A percentile compares a stretch with the other conserved stretches of the same genome.
phyloP scores from a whole-genome alignment of 768 basidiomycete genomes.

The Phallus indusiatus region DNA sequence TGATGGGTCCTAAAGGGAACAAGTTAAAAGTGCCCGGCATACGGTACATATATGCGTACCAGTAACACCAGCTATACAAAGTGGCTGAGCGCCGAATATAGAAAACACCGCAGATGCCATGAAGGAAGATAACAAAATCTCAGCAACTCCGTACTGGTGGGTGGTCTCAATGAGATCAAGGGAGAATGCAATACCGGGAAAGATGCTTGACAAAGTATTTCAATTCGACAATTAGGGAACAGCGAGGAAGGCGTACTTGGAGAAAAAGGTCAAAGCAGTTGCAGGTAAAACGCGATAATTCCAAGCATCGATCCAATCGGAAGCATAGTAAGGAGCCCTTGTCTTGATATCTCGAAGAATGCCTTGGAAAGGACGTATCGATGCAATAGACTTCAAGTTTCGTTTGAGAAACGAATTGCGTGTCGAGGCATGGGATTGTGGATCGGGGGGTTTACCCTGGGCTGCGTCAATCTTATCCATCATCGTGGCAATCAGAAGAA shows the following conservation, averaged over 20 bases:
- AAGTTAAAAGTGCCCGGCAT: neutral
- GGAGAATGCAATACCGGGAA: slow-evolving; percentile 88
- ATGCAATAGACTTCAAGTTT: neutral
- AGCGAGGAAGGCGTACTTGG: slow-evolving; percentile 45
- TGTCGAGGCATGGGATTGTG: neutral
- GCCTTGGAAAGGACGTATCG: slow-evolving; percentile 30
- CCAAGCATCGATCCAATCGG: slow-evolving; percentile 89
- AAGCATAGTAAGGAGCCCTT: slow-evolving; percentile 68
- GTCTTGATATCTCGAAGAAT: slow-evolving; percentile 62
- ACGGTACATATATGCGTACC: slow-evolving; percentile 29
- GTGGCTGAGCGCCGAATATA: slow-evolving; percentile 79
- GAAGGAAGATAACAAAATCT: slow-evolving; percentile 75
- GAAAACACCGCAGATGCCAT: slow-evolving; percentile 87
- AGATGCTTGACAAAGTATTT: slow-evolving; percentile 37
- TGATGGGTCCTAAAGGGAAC: slow-evolving; percentile 61
- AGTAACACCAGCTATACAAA: slow-evolving; percentile 88
- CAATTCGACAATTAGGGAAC: neutral
- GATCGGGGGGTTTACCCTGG: neutral
- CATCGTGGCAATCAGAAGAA: too few relatives aligned
- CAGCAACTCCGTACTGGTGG: slow-evolving; percentile 79
- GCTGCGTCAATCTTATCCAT: too few relatives aligned
- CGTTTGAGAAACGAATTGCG: neutral
- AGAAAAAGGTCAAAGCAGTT: slow-evolving; percentile 76
- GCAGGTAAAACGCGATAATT: slow-evolving; percentile 87
- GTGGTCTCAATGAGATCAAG: slow-evolving; percentile 89